A percentile compares a stretch with the other conserved stretches of the same genome.
phyloP scores from a whole-genome alignment of 805 yeast genomes.

The Yarrowia phangngaensis region DNA sequence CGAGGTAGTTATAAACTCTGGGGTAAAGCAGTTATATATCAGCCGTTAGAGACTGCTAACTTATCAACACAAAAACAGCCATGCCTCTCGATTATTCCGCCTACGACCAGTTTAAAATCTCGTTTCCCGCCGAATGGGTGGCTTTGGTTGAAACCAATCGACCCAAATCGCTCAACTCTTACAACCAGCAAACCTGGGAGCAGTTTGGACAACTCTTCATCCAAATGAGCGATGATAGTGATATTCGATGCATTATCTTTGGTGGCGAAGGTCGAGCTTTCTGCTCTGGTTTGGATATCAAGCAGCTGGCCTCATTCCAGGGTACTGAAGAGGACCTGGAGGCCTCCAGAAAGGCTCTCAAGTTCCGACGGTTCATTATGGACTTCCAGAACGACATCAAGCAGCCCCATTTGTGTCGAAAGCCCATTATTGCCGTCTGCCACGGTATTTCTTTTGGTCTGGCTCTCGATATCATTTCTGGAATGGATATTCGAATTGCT shows the following conservation, averaged over 20 bases:
- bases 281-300: conserved; percentile 63
- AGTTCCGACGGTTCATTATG: conserved; percentile 43
- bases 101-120: conserved; percentile 36
- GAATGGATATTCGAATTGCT: conserved; percentile 56
- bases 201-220: conserved; percentile 52
- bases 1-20: conserved; percentile 19
- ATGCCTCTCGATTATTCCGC: conserved; percentile 28
- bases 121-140: conserved; percentile 47
- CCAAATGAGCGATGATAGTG: conserved; percentile 45
- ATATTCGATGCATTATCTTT: conserved; percentile 53
- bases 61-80: background rate
- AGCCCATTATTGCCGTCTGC: conserved; percentile 59
- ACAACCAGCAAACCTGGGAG: conserved; percentile 52
- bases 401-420: conserved; percentile 34
- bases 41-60: background rate
- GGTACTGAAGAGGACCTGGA: conserved; percentile 31
- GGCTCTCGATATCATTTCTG: conserved; percentile 62
- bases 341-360: conserved; percentile 36
- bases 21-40: conserved; percentile 6
- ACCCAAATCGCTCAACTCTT: conserved; percentile 58
- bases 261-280: conserved; percentile 57
- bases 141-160: conserved; percentile 60
- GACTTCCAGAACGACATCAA: conserved; percentile 58
- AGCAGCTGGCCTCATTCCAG: conserved; percentile 31
- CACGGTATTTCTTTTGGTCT: conserved; percentile 67